Percentiles rank a stretch among this genome's conserved stretches.
These are phyloP conservation scores for Corniculantispora saksenae DNA, from an alignment of 2,329 filamentous ascomycete genomes.

Conservation along the genomic window DNA sequence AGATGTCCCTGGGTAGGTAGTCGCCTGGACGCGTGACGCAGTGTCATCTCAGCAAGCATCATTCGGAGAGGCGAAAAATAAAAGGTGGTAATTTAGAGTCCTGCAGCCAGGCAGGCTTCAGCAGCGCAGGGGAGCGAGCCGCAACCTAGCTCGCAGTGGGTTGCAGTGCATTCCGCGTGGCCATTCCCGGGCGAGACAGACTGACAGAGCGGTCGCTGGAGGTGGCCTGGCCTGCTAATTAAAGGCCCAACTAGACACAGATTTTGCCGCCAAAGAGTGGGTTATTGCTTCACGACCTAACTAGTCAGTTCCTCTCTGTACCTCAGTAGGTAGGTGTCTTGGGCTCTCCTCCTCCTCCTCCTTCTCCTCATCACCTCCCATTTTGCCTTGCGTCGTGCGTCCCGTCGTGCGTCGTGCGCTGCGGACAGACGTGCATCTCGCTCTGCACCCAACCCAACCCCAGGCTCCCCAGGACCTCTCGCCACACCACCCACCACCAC, in stretches of 20 bases:
- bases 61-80: background rate
- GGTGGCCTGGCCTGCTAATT: background rate
- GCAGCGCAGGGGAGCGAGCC: too few species aligned
- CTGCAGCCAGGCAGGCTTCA: too few species aligned
- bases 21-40: background rate
- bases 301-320: too few species aligned
- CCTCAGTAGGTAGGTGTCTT: background rate
- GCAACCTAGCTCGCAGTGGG: background rate
- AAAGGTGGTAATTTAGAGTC: background rate
- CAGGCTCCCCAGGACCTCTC: background rate
- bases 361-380: background rate
- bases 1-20: too few species aligned
- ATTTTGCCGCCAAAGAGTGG: background rate
- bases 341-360: background rate
- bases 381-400: background rate
- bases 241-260: background rate
- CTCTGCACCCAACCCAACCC: background rate
- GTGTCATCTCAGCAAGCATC: background rate
- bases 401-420: background rate
- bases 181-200: constrained; percentile 13
- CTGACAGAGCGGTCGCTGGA: background rate
- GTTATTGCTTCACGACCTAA: background rate
- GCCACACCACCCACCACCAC: background rate
- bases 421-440: background rate
- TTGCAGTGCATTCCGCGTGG: constrained; percentile 7